These are phyloP conservation scores for Malassezia sympodialis DNA, from an alignment of 1,284 basidiomycete species.

Conservation along the genomic window DNA sequence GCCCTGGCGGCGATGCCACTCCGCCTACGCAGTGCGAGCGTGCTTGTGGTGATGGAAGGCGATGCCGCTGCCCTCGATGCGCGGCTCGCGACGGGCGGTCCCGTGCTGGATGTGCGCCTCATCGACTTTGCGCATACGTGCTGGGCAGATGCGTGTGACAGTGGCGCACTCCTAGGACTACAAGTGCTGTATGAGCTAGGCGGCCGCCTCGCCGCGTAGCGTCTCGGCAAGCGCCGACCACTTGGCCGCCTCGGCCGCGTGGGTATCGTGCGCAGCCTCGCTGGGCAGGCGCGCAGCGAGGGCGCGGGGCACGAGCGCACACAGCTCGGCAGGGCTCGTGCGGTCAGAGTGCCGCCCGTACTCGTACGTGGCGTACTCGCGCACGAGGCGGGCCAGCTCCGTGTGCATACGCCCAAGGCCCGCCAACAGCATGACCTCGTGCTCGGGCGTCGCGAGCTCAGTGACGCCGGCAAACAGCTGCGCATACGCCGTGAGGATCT, in stretches of 20 bases:
- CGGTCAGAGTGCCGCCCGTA: background rate
- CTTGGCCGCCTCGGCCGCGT: slow-evolving; percentile 1
- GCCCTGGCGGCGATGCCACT: background rate
- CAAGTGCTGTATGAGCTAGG: slow-evolving; percentile 4
- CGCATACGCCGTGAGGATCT: background rate
- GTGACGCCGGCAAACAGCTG: background rate
- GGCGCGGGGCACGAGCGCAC: background rate
- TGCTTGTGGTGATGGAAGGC: slow-evolving; percentile 12
- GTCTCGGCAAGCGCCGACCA: slow-evolving; percentile 3
- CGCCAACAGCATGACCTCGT: background rate
- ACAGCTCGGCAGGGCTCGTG: background rate
- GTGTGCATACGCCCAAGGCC: slow-evolving; percentile 13
- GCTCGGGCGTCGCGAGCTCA: background rate
- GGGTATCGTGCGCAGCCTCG: slow-evolving; percentile 2
- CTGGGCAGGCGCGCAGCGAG: background rate
- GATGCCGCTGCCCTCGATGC: background rate
- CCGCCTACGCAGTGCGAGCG: slow-evolving; percentile 8
- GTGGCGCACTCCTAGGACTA: slow-evolving; percentile 3
- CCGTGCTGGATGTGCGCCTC: slow-evolving; percentile 6
- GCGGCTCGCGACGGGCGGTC: background rate
- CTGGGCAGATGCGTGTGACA: slow-evolving; percentile 4
- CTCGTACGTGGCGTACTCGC: slow-evolving; percentile 8
- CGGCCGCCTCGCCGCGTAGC: background rate
- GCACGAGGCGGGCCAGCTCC: slow-evolving; percentile 11
- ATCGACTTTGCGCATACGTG: slow-evolving; percentile 18